Base-by-base conservation (phyloP, 1,139 yeast species). In the Wickerhamiella infanticola region DNA sequence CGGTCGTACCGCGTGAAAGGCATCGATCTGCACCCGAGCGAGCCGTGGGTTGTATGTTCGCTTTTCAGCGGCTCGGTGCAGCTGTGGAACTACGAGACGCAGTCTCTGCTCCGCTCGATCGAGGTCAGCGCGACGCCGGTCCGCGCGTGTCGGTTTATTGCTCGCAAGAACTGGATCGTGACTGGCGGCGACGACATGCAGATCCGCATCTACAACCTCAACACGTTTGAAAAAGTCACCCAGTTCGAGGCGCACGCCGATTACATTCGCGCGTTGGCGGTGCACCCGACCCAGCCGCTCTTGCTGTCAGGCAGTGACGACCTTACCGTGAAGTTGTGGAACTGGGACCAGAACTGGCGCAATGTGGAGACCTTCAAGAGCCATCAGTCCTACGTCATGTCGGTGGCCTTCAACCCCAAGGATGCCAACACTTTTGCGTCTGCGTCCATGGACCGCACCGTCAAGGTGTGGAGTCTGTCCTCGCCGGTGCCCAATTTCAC, bases 171-270 rank as follows among this genome's bases (percentile, higher is more conserved):
- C 68, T 93, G 98, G 98, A 79, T 93, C 60, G 82, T 88, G 50
- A 90, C 88, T 39, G 98, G 98, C 38, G 77, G 94, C 46, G 99
- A 90, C 63, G 99, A 90, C 66, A 88, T 81, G 72, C 90, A 82
- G 63, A 70, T 90, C 50, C 77, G 98, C 58, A 94, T 90, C 25
- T 90, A 79, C 70, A 90, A 90, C 64, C 86, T 85, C 69, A 85
- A 86, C 65, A 90, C 98, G 33, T 90, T 94, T 45, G 98, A 90
- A 64, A 86, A 85, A 63, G 75, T 93, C 51, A 74, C 83, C 42
- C 97, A 88, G 66, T 90, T 88, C 60, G 98, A 93, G 67, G 98
- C 96, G 4, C 98, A 90, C 61, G 95, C 95, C 5, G 98, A 93
- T 64, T 93, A 90, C 63, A 83, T 90, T 58, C 79, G 98, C 63